A percentile compares a stretch with the other conserved stretches of the same genome.
phyloP scores from a whole-genome alignment of 768 basidiomycete species.

The Russula earlei region DNA sequence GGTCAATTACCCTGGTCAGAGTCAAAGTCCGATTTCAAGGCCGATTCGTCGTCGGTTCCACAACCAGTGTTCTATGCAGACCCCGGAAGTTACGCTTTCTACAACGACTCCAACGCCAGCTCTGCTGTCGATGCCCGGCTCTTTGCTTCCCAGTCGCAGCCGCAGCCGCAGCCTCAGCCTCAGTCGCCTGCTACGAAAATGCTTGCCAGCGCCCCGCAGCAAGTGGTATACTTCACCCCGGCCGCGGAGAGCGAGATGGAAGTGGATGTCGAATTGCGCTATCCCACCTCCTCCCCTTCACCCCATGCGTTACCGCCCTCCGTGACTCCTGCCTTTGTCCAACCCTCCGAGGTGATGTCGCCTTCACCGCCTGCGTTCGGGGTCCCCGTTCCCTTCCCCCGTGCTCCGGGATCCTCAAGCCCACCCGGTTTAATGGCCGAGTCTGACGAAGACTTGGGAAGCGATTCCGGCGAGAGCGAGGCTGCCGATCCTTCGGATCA shows the following conservation, averaged over 20 bases:
- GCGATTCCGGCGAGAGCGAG: constrained; percentile 18
- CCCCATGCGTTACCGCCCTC: background rate
- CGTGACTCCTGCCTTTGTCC: background rate
- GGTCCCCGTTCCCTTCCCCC: constrained; percentile 5
- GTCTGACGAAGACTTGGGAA: constrained; percentile 14
- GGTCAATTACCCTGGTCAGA: constrained; percentile 15
- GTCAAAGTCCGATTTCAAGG: constrained; percentile 8
- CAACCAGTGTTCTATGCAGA: constrained; percentile 9
- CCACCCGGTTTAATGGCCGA: constrained; percentile 17
- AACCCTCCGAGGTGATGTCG: constrained; percentile 14
- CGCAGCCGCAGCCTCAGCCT: background rate
- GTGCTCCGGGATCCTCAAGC: constrained; percentile 13
- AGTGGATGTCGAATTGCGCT: constrained; percentile 3
- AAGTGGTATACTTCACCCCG: constrained; percentile 6
- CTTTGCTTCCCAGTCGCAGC: constrained; percentile 5
- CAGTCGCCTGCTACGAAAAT: constrained; percentile 3
- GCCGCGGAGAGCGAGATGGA: constrained; percentile 12
- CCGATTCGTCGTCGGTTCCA: background rate
- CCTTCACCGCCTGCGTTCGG: constrained; percentile 6
- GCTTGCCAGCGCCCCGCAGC: constrained; percentile 1
- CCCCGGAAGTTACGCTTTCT: constrained; percentile 9
- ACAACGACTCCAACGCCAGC: constrained; percentile 8
- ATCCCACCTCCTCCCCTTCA: background rate
- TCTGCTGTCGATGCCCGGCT: constrained; percentile 8
- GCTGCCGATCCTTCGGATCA: constrained; percentile 8